A percentile compares a stretch with the other conserved stretches of the same genome.
phyloP scores from a whole-genome alignment of 1,139 yeast species.

The Scheffersomyces segobiensis region DNA sequence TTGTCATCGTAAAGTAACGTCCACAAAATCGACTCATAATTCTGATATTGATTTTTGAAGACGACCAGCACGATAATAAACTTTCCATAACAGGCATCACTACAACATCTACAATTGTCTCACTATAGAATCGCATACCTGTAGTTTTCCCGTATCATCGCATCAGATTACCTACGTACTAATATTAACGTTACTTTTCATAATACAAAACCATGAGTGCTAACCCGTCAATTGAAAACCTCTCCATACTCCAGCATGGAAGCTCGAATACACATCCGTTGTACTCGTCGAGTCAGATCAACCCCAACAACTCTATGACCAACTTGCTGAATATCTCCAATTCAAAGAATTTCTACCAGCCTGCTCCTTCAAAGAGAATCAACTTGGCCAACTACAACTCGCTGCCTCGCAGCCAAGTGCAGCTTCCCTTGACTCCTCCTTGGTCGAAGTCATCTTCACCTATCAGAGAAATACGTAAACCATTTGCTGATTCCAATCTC shows the following conservation, averaged over 20 bases:
- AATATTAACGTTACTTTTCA: not conserved
- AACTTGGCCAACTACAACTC: constrained; percentile 12
- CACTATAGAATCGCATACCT: not conserved
- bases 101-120: not conserved
- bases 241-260: not conserved
- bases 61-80: not conserved
- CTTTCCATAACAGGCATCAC: not conserved
- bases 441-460: constrained; percentile 37
- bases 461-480: constrained; percentile 15
- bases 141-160: not conserved
- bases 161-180: not conserved
- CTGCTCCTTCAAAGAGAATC: constrained; percentile 19
- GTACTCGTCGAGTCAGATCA: constrained; percentile 15
- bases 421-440: constrained; percentile 39
- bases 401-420: constrained; percentile 8
- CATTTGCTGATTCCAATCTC: constrained; percentile 1
- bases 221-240: not conserved
- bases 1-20: not conserved
- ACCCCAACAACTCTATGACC: constrained; percentile 31
- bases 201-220: not conserved
- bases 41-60: too few relatives aligned
- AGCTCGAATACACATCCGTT: not conserved
- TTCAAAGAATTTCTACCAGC: constrained; percentile 13
- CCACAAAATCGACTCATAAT: not conserved
- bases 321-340: constrained; percentile 14